These are phyloP conservation scores for Parascedosporium putredinis DNA, from an alignment of 2,329 filamentous ascomycete genomes.

Conservation along the genomic window DNA sequence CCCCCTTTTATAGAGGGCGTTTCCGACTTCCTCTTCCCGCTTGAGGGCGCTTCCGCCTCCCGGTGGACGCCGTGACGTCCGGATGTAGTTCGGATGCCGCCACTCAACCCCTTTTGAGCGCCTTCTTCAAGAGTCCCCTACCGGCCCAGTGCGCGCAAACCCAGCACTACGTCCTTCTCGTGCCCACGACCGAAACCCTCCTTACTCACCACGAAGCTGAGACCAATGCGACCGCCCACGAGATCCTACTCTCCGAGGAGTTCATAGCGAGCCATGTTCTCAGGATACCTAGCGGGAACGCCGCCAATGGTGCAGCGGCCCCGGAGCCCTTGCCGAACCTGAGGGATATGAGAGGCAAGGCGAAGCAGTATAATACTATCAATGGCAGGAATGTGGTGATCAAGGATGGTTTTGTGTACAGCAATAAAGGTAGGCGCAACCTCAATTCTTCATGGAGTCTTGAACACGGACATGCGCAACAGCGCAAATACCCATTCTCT, in stretches of 20 bases:
- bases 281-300: constrained; percentile 55
- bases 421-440: constrained; percentile 77
- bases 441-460: no score
- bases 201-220: constrained; percentile 82
- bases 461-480: no score
- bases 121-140: constrained; percentile 96
- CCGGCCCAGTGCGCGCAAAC: constrained; percentile 83
- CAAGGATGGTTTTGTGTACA: constrained; percentile 87
- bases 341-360: constrained; percentile 82
- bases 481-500: no score
- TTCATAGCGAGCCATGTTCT: constrained; percentile 96
- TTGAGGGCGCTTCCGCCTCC: not conserved
- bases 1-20: not conserved
- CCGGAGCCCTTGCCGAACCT: constrained; percentile 40
- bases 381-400: constrained; percentile 91
- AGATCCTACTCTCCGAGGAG: constrained; percentile 81
- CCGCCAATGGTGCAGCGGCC: constrained; percentile 30
- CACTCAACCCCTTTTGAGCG: constrained; percentile 97
- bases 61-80: constrained; percentile 1
- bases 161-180: constrained; percentile 86
- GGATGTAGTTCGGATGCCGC: constrained; percentile 56
- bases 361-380: constrained; percentile 84
- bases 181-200: constrained; percentile 86
- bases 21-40: not conserved
- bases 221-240: constrained; percentile 62